Conservation (phyloP, 139 green algal genomes). For the Tetradesmus lagerheimii region DNA sequence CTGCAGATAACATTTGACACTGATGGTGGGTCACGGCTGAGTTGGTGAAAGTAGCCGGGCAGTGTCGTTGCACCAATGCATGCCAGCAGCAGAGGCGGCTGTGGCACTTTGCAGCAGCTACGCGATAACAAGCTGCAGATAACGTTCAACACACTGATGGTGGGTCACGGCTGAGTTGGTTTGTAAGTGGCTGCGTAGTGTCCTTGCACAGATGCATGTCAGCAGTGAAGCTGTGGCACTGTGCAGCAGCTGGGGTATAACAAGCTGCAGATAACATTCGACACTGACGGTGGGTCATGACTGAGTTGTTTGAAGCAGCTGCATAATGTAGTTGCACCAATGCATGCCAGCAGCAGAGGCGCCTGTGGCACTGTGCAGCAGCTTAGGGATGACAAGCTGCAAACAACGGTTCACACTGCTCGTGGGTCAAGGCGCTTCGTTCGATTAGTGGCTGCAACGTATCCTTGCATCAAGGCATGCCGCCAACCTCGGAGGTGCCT, state of each 20-base stretch:
- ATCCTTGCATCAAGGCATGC: no score
- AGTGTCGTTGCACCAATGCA: no score
- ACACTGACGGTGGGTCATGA: conserved; percentile 4
- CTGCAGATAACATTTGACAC: background rate
- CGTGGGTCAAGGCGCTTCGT: no score
- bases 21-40: background rate
- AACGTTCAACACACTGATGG: conserved; percentile 42
- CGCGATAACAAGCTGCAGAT: conserved; percentile 55
- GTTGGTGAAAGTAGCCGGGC: no score
- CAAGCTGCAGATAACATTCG: conserved; percentile 46
- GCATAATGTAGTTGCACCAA: no score
- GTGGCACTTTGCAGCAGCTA: conserved; percentile 55
- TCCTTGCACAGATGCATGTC: conserved; percentile 1
- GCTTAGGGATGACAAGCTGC: background rate
- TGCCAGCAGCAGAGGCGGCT: conserved; percentile 75
- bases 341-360: no score
- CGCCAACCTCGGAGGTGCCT: no score
- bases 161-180: background rate
- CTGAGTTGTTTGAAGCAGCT: no score
- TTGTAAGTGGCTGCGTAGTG: background rate
- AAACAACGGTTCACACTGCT: background rate
- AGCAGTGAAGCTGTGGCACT: no score
- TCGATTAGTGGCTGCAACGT: no score
- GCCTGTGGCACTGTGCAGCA: no score
- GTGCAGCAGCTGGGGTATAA: conserved; percentile 48